Evolutionary conservation across 495 filamentous ascomycete genomes (phyloP), one percentile per base, ranked within the genome.

Genomic region (Penicillium argentinense): DNA sequence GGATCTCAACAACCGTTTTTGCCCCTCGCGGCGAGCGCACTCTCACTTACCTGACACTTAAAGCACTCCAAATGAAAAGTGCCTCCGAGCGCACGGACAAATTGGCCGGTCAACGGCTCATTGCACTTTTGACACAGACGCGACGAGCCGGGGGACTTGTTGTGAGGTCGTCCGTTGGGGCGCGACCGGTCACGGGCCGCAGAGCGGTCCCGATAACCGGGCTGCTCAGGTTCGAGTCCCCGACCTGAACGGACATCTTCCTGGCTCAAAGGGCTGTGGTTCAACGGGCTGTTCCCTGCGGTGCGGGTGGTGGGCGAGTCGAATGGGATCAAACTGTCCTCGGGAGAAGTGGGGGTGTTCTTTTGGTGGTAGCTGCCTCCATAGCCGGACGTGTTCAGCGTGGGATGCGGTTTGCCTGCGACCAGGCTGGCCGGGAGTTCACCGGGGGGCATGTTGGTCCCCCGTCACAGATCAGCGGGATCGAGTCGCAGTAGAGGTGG

Each of bases 41-140:
- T n/a, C 9, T 3, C 18, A 55, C 87, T 74, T 78, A 97, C 93
- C 67, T 89, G 80, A 68, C 93, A 99, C 66, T 86, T 93, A 65
- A 99, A 99, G 75, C 93, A 99, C 58, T 99, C 93, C 42, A 99
- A 71, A 76, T 99, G 93, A 63, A 86, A 99, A 39, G 92, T 97
- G 23, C 87, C 90, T 18, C 87, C 87, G 24, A 99, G 67, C 8
- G 93, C 93, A 52, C 93, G 81, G 40, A 99, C 93, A 66, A 97
- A 99, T 64, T 97, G 95, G 14, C 95, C 95, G 1, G 88, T 92
- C 54, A 99, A 75, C 33, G 82, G 72, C 51, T 89, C 85, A 47
- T 80, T 81, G 62, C 93, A 98, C 64, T 96, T 96, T 53, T 89
- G 89, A 65, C 93, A 98, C 8, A 85, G 69, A 47, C 89, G 72